Base-by-base conservation (phyloP, 768 basidiomycete species). In the Kondoa malvinella region DNA sequence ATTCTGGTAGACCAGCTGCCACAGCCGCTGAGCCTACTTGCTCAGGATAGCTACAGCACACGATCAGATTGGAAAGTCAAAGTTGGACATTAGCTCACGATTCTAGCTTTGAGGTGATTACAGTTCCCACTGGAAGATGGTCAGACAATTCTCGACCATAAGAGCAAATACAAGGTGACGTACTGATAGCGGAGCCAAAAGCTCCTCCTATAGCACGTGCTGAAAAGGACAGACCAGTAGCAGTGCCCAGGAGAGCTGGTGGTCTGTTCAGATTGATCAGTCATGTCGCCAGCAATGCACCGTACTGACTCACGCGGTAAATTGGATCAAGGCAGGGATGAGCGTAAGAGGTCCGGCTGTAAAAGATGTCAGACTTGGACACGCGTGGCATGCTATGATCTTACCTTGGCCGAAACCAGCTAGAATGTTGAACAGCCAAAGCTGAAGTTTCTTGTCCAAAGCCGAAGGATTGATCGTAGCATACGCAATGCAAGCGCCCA, bases 121-220 rank as follows among this genome's bases (percentile, higher is more conserved):
- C n/a, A n/a, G n/a, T n/a, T n/a, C n/a, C n/a, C n/a, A n/a, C n/a
- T n/a, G n/a, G n/a, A n/a, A n/a, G n/a, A n/a, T n/a, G n/a, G n/a
- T n/a, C n/a, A n/a, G n/a, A n/a, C n/a, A n/a, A n/a, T n/a, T n/a
- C n/a, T n/a, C n/a, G n/a, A n/a, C n/a, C n/a, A n/a, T n/a, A n/a
- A n/a, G n/a, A n/a, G n/a, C n/a, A n/a, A n/a, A n/a, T n/a, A n/a
- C n/a, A n/a, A n/a, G 59, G 16, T 27, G 59, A 27, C 59, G 26
- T 61, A 4, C 8, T 4, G 59, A 27, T 32, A 12, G 26, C 68
- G 2, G 30, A 32, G 64, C 68, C 68, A 57, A 69, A 69, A 3
- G 68, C 68, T 21, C 68, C 68, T 31, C 68, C 68, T 8, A 69
- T 69, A 14, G 68, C 68, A 30, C 68, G 68, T 14, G 64, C 68